Base-by-base conservation (phyloP, 2,329 filamentous ascomycete species). In the Penicillium sp. region DNA sequence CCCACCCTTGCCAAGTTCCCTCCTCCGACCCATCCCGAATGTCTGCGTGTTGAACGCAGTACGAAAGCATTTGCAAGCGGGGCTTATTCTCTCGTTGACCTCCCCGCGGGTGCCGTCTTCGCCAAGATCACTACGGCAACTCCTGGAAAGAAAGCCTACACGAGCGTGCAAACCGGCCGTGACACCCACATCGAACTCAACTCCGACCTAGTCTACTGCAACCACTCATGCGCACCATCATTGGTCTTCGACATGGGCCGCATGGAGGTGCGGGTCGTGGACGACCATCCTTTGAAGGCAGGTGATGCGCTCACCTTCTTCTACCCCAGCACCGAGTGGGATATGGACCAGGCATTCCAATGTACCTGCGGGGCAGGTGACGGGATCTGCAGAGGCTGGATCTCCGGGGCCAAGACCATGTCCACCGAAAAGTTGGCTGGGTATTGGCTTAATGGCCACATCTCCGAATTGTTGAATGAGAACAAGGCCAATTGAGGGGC, bases 161-260 rank as follows among this genome's bases (percentile, higher is more conserved):
- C 77, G 2, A 81, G 78, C 3, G 83, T 85, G 2, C 82, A 85
- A 63, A 79, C 78, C 1, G 77, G 76, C 1, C 68, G 69, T 23
- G 74, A 76, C 54, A 73, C 76, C 0, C 82, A 85, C 69, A 81
- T 85, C 63, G 82, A 85, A 63, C 76, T 84, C 6, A 83, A 84
- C 70, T 80, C 77, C 58, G 83, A 83, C 62, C 73, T 85, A 12
- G 78, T 84, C 25, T 85, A 78, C 70, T 78, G 81, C 73, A 86
- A 85, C 71, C 83, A 85, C 70, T 81, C 78, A 2, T 85, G 81
- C 68, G 70, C 67, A 12, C 83, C 83, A 0, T 78, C 77, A 4
- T 61, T 85, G 15, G 76, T 82, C 51, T 83, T 85, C 63, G 82
- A 85, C 64, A 82, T 83, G 70, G 58, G 64, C 21, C 70, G 69